phyloP scores from a whole-genome alignment of 169 alveolate species.

The Babesia microti region DNA sequence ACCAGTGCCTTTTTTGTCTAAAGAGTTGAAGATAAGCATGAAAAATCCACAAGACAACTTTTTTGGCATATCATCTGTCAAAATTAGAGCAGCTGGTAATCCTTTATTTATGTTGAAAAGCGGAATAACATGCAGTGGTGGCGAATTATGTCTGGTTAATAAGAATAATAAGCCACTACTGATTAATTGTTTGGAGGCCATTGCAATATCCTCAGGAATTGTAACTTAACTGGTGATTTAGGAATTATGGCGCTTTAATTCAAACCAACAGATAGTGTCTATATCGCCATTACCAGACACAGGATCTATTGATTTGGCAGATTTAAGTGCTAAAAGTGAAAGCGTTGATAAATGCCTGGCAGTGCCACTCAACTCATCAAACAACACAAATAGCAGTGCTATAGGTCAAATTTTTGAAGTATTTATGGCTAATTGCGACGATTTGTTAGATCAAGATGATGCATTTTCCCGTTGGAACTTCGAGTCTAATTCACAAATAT shows the following conservation, averaged over 20 bases:
- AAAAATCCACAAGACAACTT: constrained; percentile 61
- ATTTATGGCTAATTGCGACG: constrained; percentile 57
- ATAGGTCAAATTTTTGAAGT: constrained; percentile 1
- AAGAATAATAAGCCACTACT: constrained; percentile 60
- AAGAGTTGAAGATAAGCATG: constrained; percentile 63
- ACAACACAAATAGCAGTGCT: background rate
- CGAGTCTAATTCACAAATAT: constrained; percentile 69
- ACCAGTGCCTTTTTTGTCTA: constrained; percentile 52
- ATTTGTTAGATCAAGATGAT: constrained; percentile 67
- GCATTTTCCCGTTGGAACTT: constrained; percentile 70
- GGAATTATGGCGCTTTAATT: constrained; percentile 61
- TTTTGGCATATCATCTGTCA: constrained; percentile 75
- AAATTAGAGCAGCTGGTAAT: constrained; percentile 72
- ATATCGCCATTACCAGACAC: constrained; percentile 35
- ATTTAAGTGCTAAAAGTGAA: too few relatives aligned
- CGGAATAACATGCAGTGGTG: constrained; percentile 71
- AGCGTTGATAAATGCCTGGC: too few relatives aligned
- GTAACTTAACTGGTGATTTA: constrained; percentile 32
- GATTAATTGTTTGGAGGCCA: constrained; percentile 63
- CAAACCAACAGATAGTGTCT: constrained; percentile 52
- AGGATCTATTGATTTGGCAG: constrained; percentile 26
- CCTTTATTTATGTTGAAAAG: constrained; percentile 71
- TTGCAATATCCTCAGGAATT: constrained; percentile 66
- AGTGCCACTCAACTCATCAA: too few relatives aligned
- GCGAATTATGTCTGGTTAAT: constrained; percentile 73